A percentile compares a stretch with the other conserved stretches of the same genome.
Evolutionary conservation across 2,329 filamentous ascomycete species (phyloP).

Genomic region (Pestalotiopsis sp.): DNA sequence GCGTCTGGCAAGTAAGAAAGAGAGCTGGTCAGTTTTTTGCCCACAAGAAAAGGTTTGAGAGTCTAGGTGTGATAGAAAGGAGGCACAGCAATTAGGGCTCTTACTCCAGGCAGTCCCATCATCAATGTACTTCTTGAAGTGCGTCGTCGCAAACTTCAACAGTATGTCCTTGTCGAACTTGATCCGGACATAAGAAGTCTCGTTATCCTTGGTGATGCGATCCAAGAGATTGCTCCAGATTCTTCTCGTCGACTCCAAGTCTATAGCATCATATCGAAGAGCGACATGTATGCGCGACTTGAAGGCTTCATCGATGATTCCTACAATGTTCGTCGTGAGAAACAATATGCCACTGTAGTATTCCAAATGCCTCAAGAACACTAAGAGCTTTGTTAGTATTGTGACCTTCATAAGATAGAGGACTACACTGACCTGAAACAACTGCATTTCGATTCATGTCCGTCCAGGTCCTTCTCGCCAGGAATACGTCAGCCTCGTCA

Average conservation of each 20-base stretch:
- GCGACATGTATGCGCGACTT: slow-evolving; percentile 25
- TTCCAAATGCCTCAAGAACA: slow-evolving; percentile 22
- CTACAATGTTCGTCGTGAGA: slow-evolving; percentile 23
- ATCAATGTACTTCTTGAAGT: slow-evolving; percentile 14
- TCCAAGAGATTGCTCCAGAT: slow-evolving; percentile 26
- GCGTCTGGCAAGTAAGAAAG: slow-evolving; percentile 15
- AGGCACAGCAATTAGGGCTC: too few species aligned
- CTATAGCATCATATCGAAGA: slow-evolving; percentile 20
- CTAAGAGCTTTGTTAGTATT: background rate
- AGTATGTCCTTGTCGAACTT: slow-evolving; percentile 15
- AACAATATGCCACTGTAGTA: slow-evolving; percentile 24
- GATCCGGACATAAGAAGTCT: slow-evolving; percentile 11
- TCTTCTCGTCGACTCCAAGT: slow-evolving; percentile 10
- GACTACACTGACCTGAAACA: slow-evolving; percentile 19
- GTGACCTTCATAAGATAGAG: background rate
- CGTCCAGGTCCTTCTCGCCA: slow-evolving; percentile 33
- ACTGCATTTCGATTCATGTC: slow-evolving; percentile 21
- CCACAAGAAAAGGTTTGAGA: too few species aligned
- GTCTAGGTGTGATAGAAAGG: too few species aligned
- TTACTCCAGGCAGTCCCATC: slow-evolving; percentile 18
- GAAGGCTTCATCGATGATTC: slow-evolving; percentile 26
- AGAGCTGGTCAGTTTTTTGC: too few species aligned
- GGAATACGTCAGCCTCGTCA: slow-evolving; percentile 33
- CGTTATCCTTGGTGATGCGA: slow-evolving; percentile 19
- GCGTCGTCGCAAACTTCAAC: slow-evolving; percentile 17